Base-by-base conservation (phyloP, 768 basidiomycete genomes). In the Auricularia cornea region DNA sequence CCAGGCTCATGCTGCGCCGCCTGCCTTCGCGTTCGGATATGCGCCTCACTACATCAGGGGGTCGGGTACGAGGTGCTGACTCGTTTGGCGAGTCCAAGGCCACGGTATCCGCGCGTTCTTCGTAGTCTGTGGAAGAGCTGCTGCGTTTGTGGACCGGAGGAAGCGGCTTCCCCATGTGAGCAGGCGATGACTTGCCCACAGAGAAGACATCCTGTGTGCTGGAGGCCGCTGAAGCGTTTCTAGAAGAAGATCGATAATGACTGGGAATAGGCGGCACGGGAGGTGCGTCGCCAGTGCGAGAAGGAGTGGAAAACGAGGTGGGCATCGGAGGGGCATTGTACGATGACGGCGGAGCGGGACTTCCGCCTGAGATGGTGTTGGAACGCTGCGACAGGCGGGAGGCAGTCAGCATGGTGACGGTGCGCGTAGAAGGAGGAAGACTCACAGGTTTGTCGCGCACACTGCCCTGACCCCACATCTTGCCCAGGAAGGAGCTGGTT, bases 401-500 rank as follows among this genome's bases (percentile, higher is more conserved):
- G 35, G 35, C 35, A 38, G 35, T 57, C 56, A 56, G 31, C 20
- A 52, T 28, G 51, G n/a, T 8, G 20, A 10, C 3, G 51, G 12
- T 8, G 61, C 59, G 59, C 33, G 60, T 62, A 67, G 62, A 61
- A 59, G 65, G 62, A 30, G 59, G 41, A 62, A 59, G 66, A 73
- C 81, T 72, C 74, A 90, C 89, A 61, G 85, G 85, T 74, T 87
- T 83, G 72, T 90, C 88, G 59, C 88, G 80, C 32, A 83, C 79
- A 26, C 52, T 68, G 33, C 81, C 81, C 59, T 76, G 79, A 3
- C 89, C 89, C 41, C 87, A 75, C 85, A 93, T 87, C 74, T 86
- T 91, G 2, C 89, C 89, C 66, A 88, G 78, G 71, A 93, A 86
- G 56, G 88, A 88, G 68, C 83, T 88, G n/a, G 89, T 90, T 72